Evolutionary conservation across 2,329 filamentous ascomycete species (phyloP), one percentile per base, ranked within the genome.

Genomic region (Calonectria ilicicola): DNA sequence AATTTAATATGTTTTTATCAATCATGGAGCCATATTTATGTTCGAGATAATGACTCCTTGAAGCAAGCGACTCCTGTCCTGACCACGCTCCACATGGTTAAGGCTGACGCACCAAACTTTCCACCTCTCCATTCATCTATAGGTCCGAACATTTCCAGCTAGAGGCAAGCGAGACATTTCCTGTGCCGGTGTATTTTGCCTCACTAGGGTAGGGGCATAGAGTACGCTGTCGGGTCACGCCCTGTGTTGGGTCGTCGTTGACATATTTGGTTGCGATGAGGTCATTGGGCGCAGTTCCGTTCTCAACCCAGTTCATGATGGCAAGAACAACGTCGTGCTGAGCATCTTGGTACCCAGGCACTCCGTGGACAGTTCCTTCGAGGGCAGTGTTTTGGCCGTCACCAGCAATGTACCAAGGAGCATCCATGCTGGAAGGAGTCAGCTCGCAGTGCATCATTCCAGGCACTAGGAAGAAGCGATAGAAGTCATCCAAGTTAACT

Each of bases 161-260:
- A 8, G 40, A 47, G 2, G 62, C 40, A 19, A 46, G 27, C n/a
- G 40, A 47, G 7, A 38, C 27, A 23, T 47, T 47, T 49, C 62
- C 62, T 49, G 40, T 35, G 29, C 62, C 40, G 19, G 19, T 14
- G 8, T 47, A 65, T 35, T 26, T 65, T 21, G 62, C 62, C 26
- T 32, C 27, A 21, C 29, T 46, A 19, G 84, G 83, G 65, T 83
- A 85, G 26, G 83, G 81, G 76, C 89, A 90, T 65, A 90, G 77
- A 6, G 84, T 84, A 42, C 88, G 82, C 75, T 85, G 85, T 60
- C 85, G 85, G 56, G 84, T 74, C 1, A 90, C 81, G 0, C 84
- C 87, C 1, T 80, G 79, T 14, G 77, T 75, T 15, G 53, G 53
- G 32, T 75, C 62, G 23, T 83, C 76, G 5, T 65, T 70, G 2